Base-by-base conservation (phyloP, 495 filamentous ascomycete species). In the Xylaria castorea region DNA sequence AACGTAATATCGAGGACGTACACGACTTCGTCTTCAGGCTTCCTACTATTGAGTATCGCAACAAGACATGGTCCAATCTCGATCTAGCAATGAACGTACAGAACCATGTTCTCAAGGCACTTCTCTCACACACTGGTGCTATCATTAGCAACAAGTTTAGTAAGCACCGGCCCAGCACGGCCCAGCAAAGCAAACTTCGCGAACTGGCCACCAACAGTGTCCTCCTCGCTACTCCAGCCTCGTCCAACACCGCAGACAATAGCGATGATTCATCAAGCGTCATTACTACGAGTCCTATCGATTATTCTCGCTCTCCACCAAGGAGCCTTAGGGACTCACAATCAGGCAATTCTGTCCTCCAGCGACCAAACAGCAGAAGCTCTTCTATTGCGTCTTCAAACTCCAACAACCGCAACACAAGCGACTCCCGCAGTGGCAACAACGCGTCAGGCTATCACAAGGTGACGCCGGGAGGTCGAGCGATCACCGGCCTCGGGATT, bases 61-160 rank as follows among this genome's bases (percentile, higher is more conserved):
- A 99, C 85, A 98, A 98, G 83, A 98, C 94, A 12, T 99, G 96
- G 96, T 98, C 95, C 22, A 98, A 98, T 80, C 89, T 98, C 9
- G 96, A 99, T 73, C 89, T 99, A 14, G 94, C 95, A 1, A 84
- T 98, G 63, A 91, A 92, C 25, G 84, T 99, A 58, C 98, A 99
- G 86, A 94, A 92, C 74, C 94, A 97, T 68, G 92, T 98, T 74
- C 96, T 97, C 80, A 91, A 92, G 76, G 97, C 97, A 1, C 87
- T 99, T 27, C 95, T 99, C 76, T 95, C 93, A 38, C 96, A 99
- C 80, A 93, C 95, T 3, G 95, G 95, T 30, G 95, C 97, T 63
- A 98, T 99, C 76, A 92, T 99, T 71, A 93, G 96, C 63, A 99
- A 99, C 85, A 99, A 99, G 77, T 91, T 99, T 80, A 92, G 91